Evolutionary conservation across 2,329 filamentous ascomycete genomes (phyloP).

Genomic region (Aspergillus latus): DNA sequence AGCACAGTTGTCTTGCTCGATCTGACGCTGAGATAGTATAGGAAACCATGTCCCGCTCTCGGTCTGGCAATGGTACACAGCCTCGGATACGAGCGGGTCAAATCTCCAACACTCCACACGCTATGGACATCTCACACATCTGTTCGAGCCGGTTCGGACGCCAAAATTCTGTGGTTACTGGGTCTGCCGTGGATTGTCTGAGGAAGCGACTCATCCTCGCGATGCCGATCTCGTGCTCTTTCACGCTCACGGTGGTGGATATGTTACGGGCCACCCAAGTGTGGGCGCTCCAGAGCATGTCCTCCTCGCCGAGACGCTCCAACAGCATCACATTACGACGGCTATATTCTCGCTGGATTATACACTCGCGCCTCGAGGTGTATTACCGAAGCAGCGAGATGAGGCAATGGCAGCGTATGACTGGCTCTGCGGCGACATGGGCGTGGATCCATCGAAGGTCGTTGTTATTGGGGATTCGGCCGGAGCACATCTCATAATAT

Average conservation of each 20-base stretch:
- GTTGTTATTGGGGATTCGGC: constrained; percentile 19
- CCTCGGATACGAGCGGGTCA: constrained; percentile 7
- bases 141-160: constrained; percentile 14
- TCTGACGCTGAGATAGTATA: constrained; percentile 1
- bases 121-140: constrained; percentile 14
- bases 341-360: constrained; percentile 82
- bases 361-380: constrained; percentile 70
- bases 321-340: constrained; percentile 54
- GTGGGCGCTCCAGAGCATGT: constrained; percentile 19
- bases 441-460: constrained; percentile 9
- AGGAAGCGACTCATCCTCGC: constrained; percentile 5
- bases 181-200: constrained; percentile 16
- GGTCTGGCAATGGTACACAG: constrained; percentile 6
- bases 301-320: constrained; percentile 21
- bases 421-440: constrained; percentile 12
- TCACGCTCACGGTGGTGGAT: constrained; percentile 26
- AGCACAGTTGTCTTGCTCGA: neutral
- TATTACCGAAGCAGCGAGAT: constrained; percentile 70
- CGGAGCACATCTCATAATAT: constrained; percentile 15
- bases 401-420: constrained; percentile 70
- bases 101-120: constrained; percentile 11
- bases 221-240: constrained; percentile 20
- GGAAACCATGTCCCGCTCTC: constrained; percentile 18
- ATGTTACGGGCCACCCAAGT: constrained; percentile 19
- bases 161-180: constrained; percentile 15